Conservation (phyloP, 805 yeast species). For the Grigorovia transvaalensis region DNA sequence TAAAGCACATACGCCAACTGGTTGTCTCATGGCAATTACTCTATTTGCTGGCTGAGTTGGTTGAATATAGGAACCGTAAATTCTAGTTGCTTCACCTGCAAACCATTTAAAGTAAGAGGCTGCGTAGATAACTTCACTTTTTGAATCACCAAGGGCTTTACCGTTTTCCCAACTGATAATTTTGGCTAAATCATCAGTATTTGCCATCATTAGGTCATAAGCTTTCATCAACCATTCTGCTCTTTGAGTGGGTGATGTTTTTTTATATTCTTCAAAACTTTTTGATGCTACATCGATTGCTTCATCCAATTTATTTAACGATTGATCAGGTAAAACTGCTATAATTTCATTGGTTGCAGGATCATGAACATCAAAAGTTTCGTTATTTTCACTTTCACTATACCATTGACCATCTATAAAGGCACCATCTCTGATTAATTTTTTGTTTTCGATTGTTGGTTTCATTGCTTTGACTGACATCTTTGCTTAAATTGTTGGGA, state of each 20-base stretch:
- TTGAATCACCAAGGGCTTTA: constrained; percentile 43
- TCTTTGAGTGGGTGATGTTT: constrained; percentile 41
- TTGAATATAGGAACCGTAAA: constrained; percentile 48
- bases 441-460: constrained; percentile 35
- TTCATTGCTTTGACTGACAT: constrained; percentile 6
- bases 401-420: constrained; percentile 71
- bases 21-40: constrained; percentile 45
- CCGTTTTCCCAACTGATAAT: constrained; percentile 53
- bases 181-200: constrained; percentile 46
- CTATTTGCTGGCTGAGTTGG: constrained; percentile 42
- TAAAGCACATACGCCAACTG: constrained; percentile 54
- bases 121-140: constrained; percentile 47
- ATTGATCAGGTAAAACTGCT: constrained; percentile 53
- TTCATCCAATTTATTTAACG: constrained; percentile 47
- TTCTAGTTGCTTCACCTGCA: constrained; percentile 52
- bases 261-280: constrained; percentile 37
- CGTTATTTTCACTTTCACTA: constrained; percentile 24
- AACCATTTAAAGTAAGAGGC: constrained; percentile 85
- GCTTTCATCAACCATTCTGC: constrained; percentile 41
- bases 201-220: constrained; percentile 42
- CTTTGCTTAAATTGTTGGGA: neutral
- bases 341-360: constrained; percentile 60
- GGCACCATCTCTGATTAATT: constrained; percentile 49
- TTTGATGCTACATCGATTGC: constrained; percentile 41
- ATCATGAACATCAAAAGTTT: constrained; percentile 55